phyloP scores from a whole-genome alignment of 2,329 filamentous ascomycete genomes.

The Rhynchosporium graminicola region DNA sequence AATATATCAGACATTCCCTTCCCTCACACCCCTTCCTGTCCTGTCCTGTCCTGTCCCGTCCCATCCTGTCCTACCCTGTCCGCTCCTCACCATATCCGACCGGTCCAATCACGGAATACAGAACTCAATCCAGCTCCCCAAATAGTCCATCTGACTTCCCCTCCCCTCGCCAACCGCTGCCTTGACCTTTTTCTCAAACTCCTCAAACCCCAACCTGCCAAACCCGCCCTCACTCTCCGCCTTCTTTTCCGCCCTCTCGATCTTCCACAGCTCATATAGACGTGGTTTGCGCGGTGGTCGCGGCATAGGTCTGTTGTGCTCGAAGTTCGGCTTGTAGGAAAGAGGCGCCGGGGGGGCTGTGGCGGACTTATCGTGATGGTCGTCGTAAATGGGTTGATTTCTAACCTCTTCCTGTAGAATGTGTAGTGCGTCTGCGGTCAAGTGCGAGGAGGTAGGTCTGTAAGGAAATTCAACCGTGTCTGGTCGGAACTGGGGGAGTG shows the following conservation, averaged over 20 bases:
- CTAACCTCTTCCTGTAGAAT: constrained; percentile 31
- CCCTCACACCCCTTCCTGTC: background rate
- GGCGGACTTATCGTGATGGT: background rate
- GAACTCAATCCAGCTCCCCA: constrained; percentile 89
- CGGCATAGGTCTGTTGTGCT: constrained; percentile 1
- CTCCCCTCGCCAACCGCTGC: constrained; percentile 51
- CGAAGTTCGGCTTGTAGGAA: background rate
- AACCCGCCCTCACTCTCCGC: constrained; percentile 73
- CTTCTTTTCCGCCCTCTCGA: constrained; percentile 47
- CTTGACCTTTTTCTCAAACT: constrained; percentile 77
- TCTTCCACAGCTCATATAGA: constrained; percentile 33
- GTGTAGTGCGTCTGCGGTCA: constrained; percentile 19
- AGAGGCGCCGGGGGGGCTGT: background rate
- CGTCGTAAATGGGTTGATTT: constrained; percentile 13
- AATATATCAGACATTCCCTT: background rate
- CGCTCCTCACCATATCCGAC: background rate
- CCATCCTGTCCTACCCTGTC: background rate
- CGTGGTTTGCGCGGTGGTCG: constrained; percentile 16
- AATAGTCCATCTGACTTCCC: constrained; percentile 70
- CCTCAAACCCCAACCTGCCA: constrained; percentile 73
- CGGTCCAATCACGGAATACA: constrained; percentile 54
- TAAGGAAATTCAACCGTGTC: constrained; percentile 41
- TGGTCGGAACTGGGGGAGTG: constrained; percentile 69
- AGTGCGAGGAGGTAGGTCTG: constrained; percentile 24
- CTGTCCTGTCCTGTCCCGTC: background rate